Conservation (phyloP, 148 eudicot species). For the Rhododendron mucronatum region DNA sequence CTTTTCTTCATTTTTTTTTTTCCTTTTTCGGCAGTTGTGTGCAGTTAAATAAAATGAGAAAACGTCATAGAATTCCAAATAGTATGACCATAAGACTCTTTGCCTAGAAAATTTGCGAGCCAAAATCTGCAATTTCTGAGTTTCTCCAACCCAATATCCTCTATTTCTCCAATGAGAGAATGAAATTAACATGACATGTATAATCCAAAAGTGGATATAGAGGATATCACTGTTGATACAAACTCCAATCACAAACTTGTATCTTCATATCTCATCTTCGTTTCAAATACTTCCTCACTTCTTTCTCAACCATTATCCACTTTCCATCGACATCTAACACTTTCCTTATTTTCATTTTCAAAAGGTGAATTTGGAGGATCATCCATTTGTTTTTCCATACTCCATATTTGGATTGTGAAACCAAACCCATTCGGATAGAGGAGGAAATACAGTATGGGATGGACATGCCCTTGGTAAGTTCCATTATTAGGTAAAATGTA, state of each 20-base stretch:
- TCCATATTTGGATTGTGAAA: neutral
- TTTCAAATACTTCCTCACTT: neutral
- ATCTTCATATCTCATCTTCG: neutral
- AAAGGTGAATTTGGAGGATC: neutral
- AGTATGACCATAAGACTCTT: neutral
- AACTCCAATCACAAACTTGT: neutral
- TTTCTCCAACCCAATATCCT: neutral
- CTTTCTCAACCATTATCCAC: neutral
- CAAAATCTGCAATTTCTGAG: neutral
- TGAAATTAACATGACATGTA: neutral
- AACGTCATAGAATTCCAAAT: neutral
- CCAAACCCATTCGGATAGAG: neutral
- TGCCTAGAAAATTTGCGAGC: neutral
- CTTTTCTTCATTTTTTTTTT: neutral
- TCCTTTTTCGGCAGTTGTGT: neutral
- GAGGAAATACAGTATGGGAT: neutral
- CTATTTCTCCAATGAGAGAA: neutral
- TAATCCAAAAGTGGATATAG: neutral
- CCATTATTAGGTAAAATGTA: neutral
- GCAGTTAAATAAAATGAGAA: neutral
- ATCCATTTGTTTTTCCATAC: neutral
- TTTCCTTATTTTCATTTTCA: neutral
- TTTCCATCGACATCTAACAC: neutral
- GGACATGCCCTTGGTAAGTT: neutral
- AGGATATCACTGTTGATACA: neutral